Conservation (phyloP, 306 rosid genomes). For the Vigna unguiculata region DNA sequence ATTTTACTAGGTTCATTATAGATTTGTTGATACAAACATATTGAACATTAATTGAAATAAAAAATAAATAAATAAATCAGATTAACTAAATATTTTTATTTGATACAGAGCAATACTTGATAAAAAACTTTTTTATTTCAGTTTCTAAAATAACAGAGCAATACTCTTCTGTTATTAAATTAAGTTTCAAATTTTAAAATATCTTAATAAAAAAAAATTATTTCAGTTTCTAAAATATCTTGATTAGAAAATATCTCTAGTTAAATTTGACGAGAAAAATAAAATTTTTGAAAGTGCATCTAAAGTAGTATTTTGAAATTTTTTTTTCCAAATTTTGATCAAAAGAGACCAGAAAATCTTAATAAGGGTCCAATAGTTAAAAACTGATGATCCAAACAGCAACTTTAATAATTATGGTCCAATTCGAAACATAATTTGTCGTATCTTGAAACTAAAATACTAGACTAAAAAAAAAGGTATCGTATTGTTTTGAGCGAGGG, state of each 20-base stretch:
- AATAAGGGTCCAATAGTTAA: no score
- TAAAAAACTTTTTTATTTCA: no score
- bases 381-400: background rate
- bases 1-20: background rate
- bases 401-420: background rate
- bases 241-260: background rate
- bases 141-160: no score
- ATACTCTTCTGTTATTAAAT: background rate
- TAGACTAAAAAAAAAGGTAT: no score
- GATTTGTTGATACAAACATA: background rate
- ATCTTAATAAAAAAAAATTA: background rate
- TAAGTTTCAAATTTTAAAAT: background rate
- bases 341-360: background rate
- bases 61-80: background rate
- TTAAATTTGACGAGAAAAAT: no score
- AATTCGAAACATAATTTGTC: background rate
- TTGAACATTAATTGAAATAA: background rate
- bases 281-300: background rate
- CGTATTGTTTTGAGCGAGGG: background rate
- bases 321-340: no score
- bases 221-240: background rate
- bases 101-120: background rate
- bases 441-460: no score
- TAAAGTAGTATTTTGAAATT: no score
- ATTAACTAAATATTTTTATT: background rate